Evolutionary conservation across 805 yeast species (phyloP).

Genomic region (Yarrowia divulgata): DNA sequence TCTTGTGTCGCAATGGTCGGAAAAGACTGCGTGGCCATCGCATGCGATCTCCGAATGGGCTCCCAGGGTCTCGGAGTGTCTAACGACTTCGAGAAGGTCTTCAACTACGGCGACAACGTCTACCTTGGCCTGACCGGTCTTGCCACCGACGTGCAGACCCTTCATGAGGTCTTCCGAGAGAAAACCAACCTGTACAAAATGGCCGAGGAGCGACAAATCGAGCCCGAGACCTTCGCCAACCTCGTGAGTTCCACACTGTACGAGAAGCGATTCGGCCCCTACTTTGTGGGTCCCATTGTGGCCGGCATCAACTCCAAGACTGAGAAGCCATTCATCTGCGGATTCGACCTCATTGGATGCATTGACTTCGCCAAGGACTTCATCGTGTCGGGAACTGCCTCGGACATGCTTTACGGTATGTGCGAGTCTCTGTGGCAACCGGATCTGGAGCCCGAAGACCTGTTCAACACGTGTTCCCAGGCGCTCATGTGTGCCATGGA

Average conservation of each 20-base stretch:
- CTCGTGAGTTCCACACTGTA: constrained; percentile 88
- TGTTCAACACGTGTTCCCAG: constrained; percentile 94
- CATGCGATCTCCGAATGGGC: constrained; percentile 93
- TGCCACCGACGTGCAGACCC: constrained; percentile 91
- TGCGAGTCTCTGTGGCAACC: constrained; percentile 97
- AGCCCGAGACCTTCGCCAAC: constrained; percentile 93
- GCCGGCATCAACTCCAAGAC: constrained; percentile 91
- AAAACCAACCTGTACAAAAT: constrained; percentile 88
- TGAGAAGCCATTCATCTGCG: constrained; percentile 87
- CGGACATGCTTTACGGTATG: constrained; percentile 98
- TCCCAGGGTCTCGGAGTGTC: constrained; percentile 91
- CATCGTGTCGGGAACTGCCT: constrained; percentile 93
- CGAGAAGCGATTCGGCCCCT: constrained; percentile 90
- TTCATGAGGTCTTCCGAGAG: constrained; percentile 77
- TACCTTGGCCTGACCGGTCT: constrained; percentile 93
- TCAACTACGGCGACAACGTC: constrained; percentile 71
- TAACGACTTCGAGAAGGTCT: constrained; percentile 91
- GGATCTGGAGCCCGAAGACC: constrained; percentile 88
- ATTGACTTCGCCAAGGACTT: constrained; percentile 94
- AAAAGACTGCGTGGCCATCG: constrained; percentile 97
- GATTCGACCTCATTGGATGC: constrained; percentile 96
- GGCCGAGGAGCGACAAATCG: constrained; percentile 89
- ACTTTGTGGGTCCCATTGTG: constrained; percentile 94
- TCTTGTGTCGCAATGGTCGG: constrained; percentile 99
- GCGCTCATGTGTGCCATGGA: constrained; percentile 93